Conservation (phyloP, 208 protist species). For the Trypanosoma brucei region DNA sequence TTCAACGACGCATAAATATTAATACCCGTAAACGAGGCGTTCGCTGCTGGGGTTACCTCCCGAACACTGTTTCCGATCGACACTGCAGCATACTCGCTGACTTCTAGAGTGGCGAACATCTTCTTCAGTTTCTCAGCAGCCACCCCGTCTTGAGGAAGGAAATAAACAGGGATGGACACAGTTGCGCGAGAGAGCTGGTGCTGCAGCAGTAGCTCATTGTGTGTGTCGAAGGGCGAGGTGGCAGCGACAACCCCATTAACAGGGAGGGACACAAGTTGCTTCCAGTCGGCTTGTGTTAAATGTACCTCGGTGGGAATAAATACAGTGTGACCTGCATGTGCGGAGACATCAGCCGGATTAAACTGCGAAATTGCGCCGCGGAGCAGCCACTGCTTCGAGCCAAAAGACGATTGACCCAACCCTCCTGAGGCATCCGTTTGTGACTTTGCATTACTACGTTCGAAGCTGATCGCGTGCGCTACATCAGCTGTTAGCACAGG, state of each 20-base stretch:
- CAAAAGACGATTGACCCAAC: constrained; percentile 16
- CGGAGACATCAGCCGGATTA: constrained; percentile 9
- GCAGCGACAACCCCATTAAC: constrained; percentile 45
- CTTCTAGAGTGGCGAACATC: constrained; percentile 6
- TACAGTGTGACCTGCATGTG: constrained; percentile 42
- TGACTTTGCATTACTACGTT: constrained; percentile 23
- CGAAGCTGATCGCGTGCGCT: constrained; percentile 52
- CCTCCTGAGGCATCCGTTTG: background rate
- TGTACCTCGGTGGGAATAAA: constrained; percentile 49
- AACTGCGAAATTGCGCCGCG: constrained; percentile 46
- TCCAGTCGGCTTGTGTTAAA: constrained; percentile 32
- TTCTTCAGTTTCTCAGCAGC: constrained; percentile 22
- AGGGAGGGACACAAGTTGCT: constrained; percentile 25
- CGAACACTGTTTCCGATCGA: constrained; percentile 34
- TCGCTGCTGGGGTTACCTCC: constrained; percentile 25
- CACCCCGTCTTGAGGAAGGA: constrained; percentile 27
- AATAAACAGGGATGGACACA: constrained; percentile 51
- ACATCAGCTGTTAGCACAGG: constrained; percentile 30
- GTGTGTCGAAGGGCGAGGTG: constrained; percentile 33
- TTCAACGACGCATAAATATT: constrained; percentile 31
- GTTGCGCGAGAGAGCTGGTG: constrained; percentile 26
- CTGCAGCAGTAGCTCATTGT: constrained; percentile 45
- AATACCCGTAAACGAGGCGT: constrained; percentile 33
- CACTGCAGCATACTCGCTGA: constrained; percentile 39
- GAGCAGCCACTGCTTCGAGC: constrained; percentile 47